Conservation (phyloP, 148 eudicot genomes). For the Vaccinium corymbosum region DNA sequence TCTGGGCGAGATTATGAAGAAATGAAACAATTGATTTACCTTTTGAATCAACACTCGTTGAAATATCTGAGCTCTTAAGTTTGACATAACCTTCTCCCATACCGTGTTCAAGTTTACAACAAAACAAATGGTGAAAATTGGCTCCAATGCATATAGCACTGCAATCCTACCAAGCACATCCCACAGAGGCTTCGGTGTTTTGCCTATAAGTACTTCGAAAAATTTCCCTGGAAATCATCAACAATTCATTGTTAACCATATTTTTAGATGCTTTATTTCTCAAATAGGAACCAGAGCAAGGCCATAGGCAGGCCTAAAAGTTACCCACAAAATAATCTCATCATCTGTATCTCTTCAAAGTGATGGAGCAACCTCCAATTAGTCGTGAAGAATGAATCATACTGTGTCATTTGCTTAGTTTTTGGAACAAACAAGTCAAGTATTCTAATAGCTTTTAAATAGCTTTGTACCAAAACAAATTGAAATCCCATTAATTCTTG, state of each 20-base stretch:
- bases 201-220: conserved; percentile 81
- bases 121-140: conserved; percentile 73
- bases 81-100: conserved; percentile 99
- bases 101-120: conserved; percentile 74
- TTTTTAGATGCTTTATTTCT: neutral
- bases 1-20: neutral
- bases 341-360: neutral
- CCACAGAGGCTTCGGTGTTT: conserved; percentile 71
- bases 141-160: conserved; percentile 76
- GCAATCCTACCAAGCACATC: conserved; percentile 65
- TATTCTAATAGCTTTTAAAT: neutral
- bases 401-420: neutral
- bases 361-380: neutral
- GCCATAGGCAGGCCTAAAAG: neutral
- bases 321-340: neutral
- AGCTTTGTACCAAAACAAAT: neutral
- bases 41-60: conserved; percentile 81
- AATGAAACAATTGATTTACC: conserved; percentile 34
- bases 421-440: neutral
- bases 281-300: neutral
- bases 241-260: conserved; percentile 5
- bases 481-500: neutral
- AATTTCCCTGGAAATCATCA: conserved; percentile 61
- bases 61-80: conserved; percentile 91
- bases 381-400: neutral